Conservation (phyloP, 164 flowering plant species). For the Akebia trifoliata region DNA sequence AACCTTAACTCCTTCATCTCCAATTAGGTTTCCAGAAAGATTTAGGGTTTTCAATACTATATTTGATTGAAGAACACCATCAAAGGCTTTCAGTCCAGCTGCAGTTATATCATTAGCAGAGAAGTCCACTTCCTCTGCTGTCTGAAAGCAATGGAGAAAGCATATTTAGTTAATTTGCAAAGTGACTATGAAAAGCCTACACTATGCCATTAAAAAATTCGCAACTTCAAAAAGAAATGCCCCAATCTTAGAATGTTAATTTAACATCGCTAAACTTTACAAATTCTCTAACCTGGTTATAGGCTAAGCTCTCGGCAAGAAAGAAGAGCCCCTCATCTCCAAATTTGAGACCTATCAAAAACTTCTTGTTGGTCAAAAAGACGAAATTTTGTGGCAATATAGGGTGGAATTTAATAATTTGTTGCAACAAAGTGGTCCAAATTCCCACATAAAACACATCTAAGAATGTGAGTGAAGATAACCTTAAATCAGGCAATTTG, state of each 20-base stretch:
- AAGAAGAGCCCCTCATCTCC: constrained; percentile 95
- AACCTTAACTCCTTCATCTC: constrained; percentile 98
- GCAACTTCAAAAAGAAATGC: neutral
- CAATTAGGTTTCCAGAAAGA: constrained; percentile 89
- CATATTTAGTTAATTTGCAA: neutral
- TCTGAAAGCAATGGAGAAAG: constrained; percentile 37
- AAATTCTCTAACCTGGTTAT: constrained; percentile 63
- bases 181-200: neutral
- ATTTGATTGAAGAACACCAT: constrained; percentile 87
- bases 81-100: constrained; percentile 87
- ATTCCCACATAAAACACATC: neutral
- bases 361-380: constrained; percentile 1
- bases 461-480: constrained; percentile 3
- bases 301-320: constrained; percentile 88
- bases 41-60: constrained; percentile 63
- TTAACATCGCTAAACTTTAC: neutral
- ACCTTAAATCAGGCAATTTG: neutral
- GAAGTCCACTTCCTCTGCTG: constrained; percentile 81
- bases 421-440: neutral
- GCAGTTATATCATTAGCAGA: constrained; percentile 96
- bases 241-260: too few relatives aligned
- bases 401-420: neutral
- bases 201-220: neutral
- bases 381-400: neutral
- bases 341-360: constrained; percentile 70